Evolutionary conservation across 192 early-diverging fungal genomes (phyloP), one percentile per base, ranked within the genome.

Genomic region (Backusella macrospora): DNA sequence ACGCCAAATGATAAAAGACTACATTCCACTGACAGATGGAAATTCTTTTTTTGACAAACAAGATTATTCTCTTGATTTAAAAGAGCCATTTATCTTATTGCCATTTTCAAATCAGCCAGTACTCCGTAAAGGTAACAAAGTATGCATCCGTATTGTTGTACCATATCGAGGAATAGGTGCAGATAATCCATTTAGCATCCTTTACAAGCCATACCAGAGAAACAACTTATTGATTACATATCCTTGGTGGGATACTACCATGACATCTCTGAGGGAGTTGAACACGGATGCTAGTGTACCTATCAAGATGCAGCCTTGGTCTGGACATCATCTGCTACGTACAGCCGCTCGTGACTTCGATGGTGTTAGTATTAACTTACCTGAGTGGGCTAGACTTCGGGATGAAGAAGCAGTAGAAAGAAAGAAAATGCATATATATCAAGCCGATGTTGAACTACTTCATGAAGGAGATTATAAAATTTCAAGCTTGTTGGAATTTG

Each of bases 81-180:
- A 21, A n/a, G 70, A 62, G 39, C 69, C 75, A 23, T 76, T 76
- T 39, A 45, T 71, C 12, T 13, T 76, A 0, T 29, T 76, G n/a
- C 75, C 75, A 9, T 71, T 70, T 71, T 38, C 21, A 69, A 18
- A 45, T 8, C 18, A 62, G 9, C 65, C 48, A 23, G 38, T 6
- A 0, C 52, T 74, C 10, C 16, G 18, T 1, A 43, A 47, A n/a
- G 81, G 76, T 18, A 70, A 83, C 0, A 71, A 75, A 0, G 67
- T 84, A 2, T 86, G 85, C 42, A 72, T 86, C 1, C 73, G 85
- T 13, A 75, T 83, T 12, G 77, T 86, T 6, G 77, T 86, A 15
- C 83, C 83, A 1, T 79, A 78, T 8, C 34, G 29, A 76, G 15
- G 47, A 15, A 23, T 46, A 46, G 48, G 39, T 37, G 34, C 23